Conservation (phyloP, 306 rosid genomes). For the Oemleria cerasiformis region DNA sequence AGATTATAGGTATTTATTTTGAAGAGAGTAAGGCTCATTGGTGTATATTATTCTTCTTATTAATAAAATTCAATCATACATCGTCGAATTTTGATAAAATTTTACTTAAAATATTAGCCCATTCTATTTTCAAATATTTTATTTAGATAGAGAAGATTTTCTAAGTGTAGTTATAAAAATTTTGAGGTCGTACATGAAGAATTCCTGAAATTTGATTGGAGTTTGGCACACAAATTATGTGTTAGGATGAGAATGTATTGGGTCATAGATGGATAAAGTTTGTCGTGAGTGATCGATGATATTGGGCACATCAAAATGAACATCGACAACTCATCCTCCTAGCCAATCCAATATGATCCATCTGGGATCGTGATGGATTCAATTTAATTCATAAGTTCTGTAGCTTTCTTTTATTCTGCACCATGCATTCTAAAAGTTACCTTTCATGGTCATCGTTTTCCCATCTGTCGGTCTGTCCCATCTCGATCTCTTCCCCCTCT, state of each 20-base stretch:
- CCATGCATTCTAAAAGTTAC: conserved; percentile 61
- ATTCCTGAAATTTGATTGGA: conserved; percentile 22
- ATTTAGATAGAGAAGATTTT: conserved; percentile 1
- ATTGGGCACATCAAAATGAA: too few species aligned
- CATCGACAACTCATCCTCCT: conserved; percentile 9
- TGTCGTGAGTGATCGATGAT: conserved; percentile 17
- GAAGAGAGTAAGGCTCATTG: not conserved
- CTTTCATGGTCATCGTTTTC: conserved; percentile 54
- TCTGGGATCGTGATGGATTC: conserved; percentile 27
- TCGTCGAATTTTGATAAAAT: too few species aligned
- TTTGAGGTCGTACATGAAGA: conserved; percentile 30
- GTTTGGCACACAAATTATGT: conserved; percentile 16
- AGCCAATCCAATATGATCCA: conserved; percentile 22
- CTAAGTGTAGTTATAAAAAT: not conserved
- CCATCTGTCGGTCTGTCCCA: conserved; percentile 64
- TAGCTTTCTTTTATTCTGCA: conserved; percentile 59
- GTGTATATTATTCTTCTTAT: too few species aligned
- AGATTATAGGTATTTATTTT: too few species aligned
- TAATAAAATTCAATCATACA: too few species aligned
- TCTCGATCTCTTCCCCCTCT: conserved; percentile 25
- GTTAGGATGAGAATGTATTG: too few species aligned
- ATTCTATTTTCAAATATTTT: too few species aligned
- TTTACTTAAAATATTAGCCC: too few species aligned
- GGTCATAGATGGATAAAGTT: not conserved
- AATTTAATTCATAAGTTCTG: conserved; percentile 40